Percentiles rank a stretch among this genome's conserved stretches.
Conservation (phyloP, 306 rosid species). For the Comarum palustre region DNA sequence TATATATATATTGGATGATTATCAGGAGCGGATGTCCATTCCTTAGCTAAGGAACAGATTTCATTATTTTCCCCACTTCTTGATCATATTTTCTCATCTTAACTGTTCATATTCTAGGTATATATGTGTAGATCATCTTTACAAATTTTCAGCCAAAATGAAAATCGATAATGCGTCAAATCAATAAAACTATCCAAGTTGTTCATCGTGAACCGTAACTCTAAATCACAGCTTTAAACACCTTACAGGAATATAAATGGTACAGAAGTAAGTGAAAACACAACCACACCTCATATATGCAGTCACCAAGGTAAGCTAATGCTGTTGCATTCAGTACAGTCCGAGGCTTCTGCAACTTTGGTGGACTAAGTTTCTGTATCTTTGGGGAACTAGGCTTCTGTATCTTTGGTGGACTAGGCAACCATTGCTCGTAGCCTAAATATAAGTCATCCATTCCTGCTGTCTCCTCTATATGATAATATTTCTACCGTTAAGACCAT, state of each 20-base stretch:
- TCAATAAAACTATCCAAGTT: no score
- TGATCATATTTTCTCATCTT: no score
- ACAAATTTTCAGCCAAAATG: no score
- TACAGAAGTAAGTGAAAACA: neutral
- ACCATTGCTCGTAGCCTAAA: constrained; percentile 78
- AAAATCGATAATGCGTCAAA: no score
- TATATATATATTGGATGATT: no score
- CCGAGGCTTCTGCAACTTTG: constrained; percentile 74
- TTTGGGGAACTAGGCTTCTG: constrained; percentile 68
- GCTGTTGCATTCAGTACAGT: constrained; percentile 72
- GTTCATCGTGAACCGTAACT: no score
- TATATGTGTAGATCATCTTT: no score
- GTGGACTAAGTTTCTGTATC: constrained; percentile 66
- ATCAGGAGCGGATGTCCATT: no score
- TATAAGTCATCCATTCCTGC: constrained; percentile 38
- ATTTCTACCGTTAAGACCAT: neutral
- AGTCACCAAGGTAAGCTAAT: constrained; percentile 78
- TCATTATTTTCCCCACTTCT: no score
- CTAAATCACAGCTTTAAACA: no score
- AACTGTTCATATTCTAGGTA: no score
- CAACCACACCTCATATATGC: constrained; percentile 73
- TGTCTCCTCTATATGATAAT: constrained; percentile 22
- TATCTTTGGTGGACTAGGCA: constrained; percentile 78
- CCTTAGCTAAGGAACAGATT: no score
- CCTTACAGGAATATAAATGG: neutral